phyloP scores from a whole-genome alignment of 306 rosid species.

The Elaeagnus macrophylla region DNA sequence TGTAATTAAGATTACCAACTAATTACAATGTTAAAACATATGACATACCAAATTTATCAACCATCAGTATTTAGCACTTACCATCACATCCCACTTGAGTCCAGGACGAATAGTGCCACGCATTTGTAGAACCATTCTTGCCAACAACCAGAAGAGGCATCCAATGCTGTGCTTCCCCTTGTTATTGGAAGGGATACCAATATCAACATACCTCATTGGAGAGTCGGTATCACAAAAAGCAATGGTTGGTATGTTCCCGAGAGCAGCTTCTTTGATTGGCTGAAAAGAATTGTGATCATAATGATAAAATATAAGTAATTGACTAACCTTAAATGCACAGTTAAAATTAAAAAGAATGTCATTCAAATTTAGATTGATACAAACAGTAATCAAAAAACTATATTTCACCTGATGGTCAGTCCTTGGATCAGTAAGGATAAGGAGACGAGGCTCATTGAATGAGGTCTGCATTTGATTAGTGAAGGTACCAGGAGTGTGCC shows the following conservation, averaged over 20 bases:
- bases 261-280: constrained; percentile 92
- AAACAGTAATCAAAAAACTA: no score
- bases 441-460: constrained; percentile 79
- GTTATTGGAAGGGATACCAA: constrained; percentile 92
- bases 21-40: no score
- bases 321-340: background rate
- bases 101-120: constrained; percentile 67
- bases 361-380: background rate
- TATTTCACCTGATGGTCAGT: constrained; percentile 76
- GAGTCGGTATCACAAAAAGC: constrained; percentile 94
- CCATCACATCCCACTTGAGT: constrained; percentile 87
- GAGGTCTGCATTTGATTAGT: constrained; percentile 91
- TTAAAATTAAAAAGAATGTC: background rate
- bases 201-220: constrained; percentile 76
- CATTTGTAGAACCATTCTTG: constrained; percentile 92
- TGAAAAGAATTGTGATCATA: constrained; percentile 14
- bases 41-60: no score
- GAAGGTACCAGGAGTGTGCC: constrained; percentile 84
- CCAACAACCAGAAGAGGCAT: constrained; percentile 84
- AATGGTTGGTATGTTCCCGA: constrained; percentile 84
- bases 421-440: constrained; percentile 83
- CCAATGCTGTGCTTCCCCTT: constrained; percentile 93
- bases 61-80: constrained; percentile 10
- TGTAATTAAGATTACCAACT: no score
- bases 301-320: no score